Evolutionary conservation across 2,329 filamentous ascomycete species (phyloP), one percentile per base, ranked within the genome.

Genomic region (Dactylellina drechsleri): DNA sequence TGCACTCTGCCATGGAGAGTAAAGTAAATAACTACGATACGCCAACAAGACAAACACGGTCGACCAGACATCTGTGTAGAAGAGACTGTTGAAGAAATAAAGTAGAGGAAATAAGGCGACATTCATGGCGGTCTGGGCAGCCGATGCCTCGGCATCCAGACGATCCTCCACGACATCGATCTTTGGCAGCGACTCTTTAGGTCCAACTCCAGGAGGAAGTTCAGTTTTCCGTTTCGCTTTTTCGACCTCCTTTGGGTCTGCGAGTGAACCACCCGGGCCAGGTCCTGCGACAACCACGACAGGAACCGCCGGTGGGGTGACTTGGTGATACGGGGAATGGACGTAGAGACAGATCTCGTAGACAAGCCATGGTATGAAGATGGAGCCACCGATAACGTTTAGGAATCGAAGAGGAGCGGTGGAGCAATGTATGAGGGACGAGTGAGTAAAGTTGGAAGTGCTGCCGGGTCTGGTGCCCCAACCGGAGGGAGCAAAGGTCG

Each of bases 41-140:
- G 88, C 87, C 1, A 88, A 81, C 7, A 97, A 83, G 0, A 97
- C 92, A 0, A 89, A 85, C 6, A 91, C 84, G 0, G 93, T 91
- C 0, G 94, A 96, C 59, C 91, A 85, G 1, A 97, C 87, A 81
- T 99, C 95, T 0, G 95, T 99, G 81, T 99, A 99, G 82, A 96
- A 99, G 6, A 99, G 84, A 0, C 88, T 93, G 0, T 92, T 95
- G 82, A 99, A 99, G 85, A 99, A 99, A 85, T 97, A 97, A 0
- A 99, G 82, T 0, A 93, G 88, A 0, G 95, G 95, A 76, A 98
- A 97, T 0, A 97, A 84, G 16, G 88, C 88, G 47, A 96, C 87
- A 78, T 97, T 97, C 77, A 95, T 80, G 1, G 90, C 91, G 0
- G 88, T 89, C 78, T 92, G 88, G 26, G 86, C 80, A 2, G 83